These are phyloP conservation scores for Penicillium argentinense DNA, from an alignment of 495 filamentous ascomycete genomes.

Conservation along the genomic window DNA sequence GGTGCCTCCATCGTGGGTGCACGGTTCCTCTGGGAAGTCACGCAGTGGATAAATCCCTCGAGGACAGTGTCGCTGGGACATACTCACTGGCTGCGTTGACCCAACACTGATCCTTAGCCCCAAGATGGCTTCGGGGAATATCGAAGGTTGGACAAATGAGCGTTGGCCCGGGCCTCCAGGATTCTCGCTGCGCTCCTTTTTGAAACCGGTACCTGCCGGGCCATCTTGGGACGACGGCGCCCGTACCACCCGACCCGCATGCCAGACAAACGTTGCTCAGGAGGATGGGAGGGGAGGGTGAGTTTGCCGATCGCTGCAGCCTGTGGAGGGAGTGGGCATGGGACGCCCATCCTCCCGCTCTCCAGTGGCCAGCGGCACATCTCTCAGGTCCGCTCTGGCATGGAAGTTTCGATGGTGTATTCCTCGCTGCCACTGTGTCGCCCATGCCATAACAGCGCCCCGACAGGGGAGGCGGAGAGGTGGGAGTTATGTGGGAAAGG, in stretches of 20 bases:
- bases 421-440: constrained; percentile 10
- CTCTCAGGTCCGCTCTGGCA: neutral
- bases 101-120: neutral
- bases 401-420: constrained; percentile 13
- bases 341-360: no score
- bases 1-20: neutral
- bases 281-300: constrained; percentile 15
- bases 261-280: constrained; percentile 19
- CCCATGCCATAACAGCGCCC: no score
- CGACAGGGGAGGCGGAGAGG: no score
- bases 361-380: neutral
- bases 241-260: constrained; percentile 31
- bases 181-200: constrained; percentile 1
- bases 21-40: constrained; percentile 4
- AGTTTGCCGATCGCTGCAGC: constrained; percentile 32
- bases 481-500: no score
- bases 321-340: no score
- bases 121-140: constrained; percentile 17
- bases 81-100: neutral
- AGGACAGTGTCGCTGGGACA: neutral
- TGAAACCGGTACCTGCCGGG: constrained; percentile 8
- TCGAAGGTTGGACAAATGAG: constrained; percentile 20
- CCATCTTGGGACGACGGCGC: constrained; percentile 1
- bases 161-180: neutral
- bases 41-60: neutral